Conservation (phyloP, 2,329 filamentous ascomycete genomes). For the Lasiodiplodia hormozganensis region DNA sequence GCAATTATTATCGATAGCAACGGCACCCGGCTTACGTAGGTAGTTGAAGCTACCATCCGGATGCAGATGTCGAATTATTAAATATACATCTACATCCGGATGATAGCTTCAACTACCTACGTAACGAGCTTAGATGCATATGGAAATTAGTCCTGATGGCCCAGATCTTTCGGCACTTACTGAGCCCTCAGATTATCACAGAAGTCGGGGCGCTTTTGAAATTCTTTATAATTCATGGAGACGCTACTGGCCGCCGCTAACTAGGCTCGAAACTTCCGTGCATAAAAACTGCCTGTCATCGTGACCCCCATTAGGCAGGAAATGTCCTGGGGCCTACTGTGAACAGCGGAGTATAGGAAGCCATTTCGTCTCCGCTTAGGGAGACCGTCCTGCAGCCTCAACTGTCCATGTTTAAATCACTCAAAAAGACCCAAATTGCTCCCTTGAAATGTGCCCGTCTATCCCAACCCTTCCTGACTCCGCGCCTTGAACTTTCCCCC, state of each 20-base stretch:
- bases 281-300: not conserved
- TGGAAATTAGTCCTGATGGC: no score
- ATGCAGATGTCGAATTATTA: no score
- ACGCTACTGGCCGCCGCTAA: not conserved
- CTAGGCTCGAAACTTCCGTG: constrained; percentile 6
- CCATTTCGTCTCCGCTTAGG: not conserved
- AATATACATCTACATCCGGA: no score
- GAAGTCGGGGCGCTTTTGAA: not conserved
- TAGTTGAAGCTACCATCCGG: no score
- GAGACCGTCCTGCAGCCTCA: constrained; percentile 25
- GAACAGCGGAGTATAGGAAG: not conserved
- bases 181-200: not conserved
- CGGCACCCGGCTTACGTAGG: no score
- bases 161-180: no score
- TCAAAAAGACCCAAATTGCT: constrained; percentile 3
- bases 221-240: constrained; percentile 17
- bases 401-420: constrained; percentile 1
- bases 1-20: no score
- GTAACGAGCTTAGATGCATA: no score
- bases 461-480: not conserved
- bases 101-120: no score
- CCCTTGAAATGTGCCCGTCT: constrained; percentile 11
- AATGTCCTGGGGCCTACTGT: not conserved
- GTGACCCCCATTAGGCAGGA: not conserved
- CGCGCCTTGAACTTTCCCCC: not conserved